These are phyloP conservation scores for Anastatica hierochuntica DNA, from an alignment of 345 rosid species.

Conservation along the genomic window DNA sequence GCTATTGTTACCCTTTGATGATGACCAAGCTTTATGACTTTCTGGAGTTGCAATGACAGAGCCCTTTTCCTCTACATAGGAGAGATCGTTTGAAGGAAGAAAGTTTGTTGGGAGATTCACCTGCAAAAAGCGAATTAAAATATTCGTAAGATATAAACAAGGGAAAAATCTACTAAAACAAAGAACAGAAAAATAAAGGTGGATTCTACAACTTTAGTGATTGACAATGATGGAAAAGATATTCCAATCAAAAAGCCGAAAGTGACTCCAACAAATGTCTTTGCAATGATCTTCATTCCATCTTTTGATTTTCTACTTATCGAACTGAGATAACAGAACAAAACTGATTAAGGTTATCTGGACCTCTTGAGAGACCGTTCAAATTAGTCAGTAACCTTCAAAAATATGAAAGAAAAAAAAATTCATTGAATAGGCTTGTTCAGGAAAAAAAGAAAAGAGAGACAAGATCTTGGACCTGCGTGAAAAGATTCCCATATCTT, in stretches of 20 bases:
- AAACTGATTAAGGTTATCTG: neutral
- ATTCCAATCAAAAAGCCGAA: conserved; percentile 73
- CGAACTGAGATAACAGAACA: conserved; percentile 33
- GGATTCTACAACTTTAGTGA: conserved; percentile 49
- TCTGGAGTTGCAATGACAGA: conserved; percentile 34
- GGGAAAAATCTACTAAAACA: neutral
- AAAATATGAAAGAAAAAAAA: no score
- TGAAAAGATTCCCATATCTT: conserved; percentile 44
- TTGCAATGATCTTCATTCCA: conserved; percentile 53
- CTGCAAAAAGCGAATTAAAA: conserved; percentile 29
- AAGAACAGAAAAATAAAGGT: neutral
- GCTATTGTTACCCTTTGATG: conserved; percentile 29
- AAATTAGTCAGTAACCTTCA: no score
- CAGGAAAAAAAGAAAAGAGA: conserved; percentile 2
- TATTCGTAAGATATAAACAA: neutral
- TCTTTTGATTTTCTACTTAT: conserved; percentile 57
- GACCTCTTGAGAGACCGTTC: neutral
- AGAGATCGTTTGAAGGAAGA: conserved; percentile 37
- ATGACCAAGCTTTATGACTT: conserved; percentile 27
- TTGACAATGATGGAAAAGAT: conserved; percentile 60
- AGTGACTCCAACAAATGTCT: conserved; percentile 57
- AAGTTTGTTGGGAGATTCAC: conserved; percentile 48
- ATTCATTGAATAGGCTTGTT: neutral
- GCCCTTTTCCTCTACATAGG: conserved; percentile 36
- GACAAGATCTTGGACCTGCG: conserved; percentile 46